Evolutionary conservation across 192 early-diverging fungal genomes (phyloP), one percentile per base, ranked within the genome.

Genomic region (Radiomyces spectabilis): DNA sequence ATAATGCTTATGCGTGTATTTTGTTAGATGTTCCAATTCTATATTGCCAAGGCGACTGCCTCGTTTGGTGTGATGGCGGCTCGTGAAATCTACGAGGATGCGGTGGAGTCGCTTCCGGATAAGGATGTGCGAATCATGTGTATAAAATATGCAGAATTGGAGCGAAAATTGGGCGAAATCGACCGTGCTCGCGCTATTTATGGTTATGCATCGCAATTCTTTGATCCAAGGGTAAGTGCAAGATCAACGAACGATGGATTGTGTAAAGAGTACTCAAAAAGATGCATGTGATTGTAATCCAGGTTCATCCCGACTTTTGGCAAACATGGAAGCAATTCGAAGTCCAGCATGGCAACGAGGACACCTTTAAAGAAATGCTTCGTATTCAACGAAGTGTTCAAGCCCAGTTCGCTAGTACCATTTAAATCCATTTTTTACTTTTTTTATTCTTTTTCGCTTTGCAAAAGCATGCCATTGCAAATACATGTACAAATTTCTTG

Each of bases 281-380:
- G 27, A 50, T 47, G 9, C 26, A 10, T 12, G 40, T 18, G 18
- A 4, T 3, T 30, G 24, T 40, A 32, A 21, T 65, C n/a, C n/a
- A 73, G 69, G 63, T 62, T 13, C 75, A 82, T 19, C 73, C 80
- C 24, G 72, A 77, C 24, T 89, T 88, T 53, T 97, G 96, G 96
- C 72, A 85, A 48, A 64, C 60, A 26, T 99, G 97, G 97, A 89
- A 94, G 53, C 88, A 92, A 48, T 99, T 97, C 66, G 97, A 99
- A 78, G 92, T 96, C 12, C 82, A 87, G 53, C 88, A 94, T 57
- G 97, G 97, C 29, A 97, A 93, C 64, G 95, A 99, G 64, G 94
- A 97, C 41, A 94, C 95, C 3, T 97, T 95, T 74, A 94, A 92
- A 72, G 95, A 97, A 57, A 96, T 96, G 94, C 78, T 99, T 40